Base-by-base conservation (phyloP, 768 basidiomycete species). In the Kwoniella sp. region DNA sequence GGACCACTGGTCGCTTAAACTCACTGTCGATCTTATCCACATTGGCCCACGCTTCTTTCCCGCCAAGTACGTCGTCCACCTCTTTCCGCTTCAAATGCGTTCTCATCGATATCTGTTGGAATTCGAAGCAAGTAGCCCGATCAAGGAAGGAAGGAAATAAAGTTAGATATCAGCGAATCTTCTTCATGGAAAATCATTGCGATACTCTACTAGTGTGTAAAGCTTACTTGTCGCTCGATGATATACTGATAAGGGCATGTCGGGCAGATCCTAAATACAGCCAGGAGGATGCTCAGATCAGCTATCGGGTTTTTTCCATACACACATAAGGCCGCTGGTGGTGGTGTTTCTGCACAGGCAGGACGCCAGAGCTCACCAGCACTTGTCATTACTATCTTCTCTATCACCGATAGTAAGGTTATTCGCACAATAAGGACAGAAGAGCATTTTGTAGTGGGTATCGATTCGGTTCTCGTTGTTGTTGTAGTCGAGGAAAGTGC, bases 171-270 rank as follows among this genome's bases (percentile, higher is more conserved):
- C n/a, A n/a, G n/a, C n/a, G n/a, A n/a, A n/a, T n/a, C n/a, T n/a
- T n/a, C n/a, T n/a, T n/a, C n/a, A n/a, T n/a, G n/a, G n/a, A n/a
- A n/a, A n/a, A n/a, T n/a, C n/a, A n/a, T n/a, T n/a, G n/a, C n/a
- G n/a, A n/a, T n/a, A n/a, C n/a, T n/a, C n/a, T n/a, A n/a, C n/a
- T n/a, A n/a, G n/a, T n/a, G n/a, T n/a, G n/a, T n/a, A n/a, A n/a
- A n/a, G 62, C 82, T 29, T 2, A 88, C 91, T 82, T 90, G 90
- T 74, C 92, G 90, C 2, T 86, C 85, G 71, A 95, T 91, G 0
- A 91, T 90, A 76, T 94, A 97, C 74, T 97, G 91, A 77, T 98
- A 99, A 2, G 96, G 88, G 77, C 96, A 98, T 92, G 82, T 95
- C 90, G 78, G 64, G 52, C 74, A 76, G 44, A 71, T 46, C 87